Base-by-base conservation (phyloP, 176 grass and related monocot genomes). In the Hyparrhenia diplandra region DNA sequence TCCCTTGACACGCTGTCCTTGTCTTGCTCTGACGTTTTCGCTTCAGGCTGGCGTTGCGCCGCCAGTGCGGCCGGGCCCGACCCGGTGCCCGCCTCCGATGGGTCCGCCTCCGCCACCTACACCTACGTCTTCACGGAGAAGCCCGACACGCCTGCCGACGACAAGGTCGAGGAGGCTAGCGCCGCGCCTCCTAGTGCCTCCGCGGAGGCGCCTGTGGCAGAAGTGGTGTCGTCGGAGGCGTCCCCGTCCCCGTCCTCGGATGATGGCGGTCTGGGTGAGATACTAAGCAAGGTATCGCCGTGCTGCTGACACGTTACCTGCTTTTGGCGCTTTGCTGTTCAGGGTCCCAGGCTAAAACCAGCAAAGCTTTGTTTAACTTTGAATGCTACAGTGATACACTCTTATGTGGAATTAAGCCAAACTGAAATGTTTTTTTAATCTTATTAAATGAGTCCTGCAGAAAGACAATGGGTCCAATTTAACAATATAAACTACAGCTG, bases 201-300 rank as follows among this genome's bases (percentile, higher is more conserved):
- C 12, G 10, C 69, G 64, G 87, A 86, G 59, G 65, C 46, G n/a
- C 61, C 67, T 29, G 78, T 31, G 2, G 77, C 51, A 52, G 28
- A 60, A 17, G 57, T 29, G 16, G 77, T 64, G 64, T 35, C 76
- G 23, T 79, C 61, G 8, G 75, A 27, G 8, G 13, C 13, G 40
- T 72, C 69, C 7, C n/a, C 13, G 36, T 32, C 31, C 5, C 20
- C 8, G 7, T 54, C 73, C 4, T 66, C 71, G 66, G 83, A 72
- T 40, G 36, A 13, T 16, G 72, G 5, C 39, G 47, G 66, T 36
- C 36, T 72, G 4, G 78, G 77, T n/a, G 88, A 78, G 36, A 32
- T 89, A 59, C 66, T 86, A 4, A 67, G 83, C 88, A 89, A 89
- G 88, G 88, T 89, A 81, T 43, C n/a, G 70, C 41, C 5, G 20